Base-by-base conservation (phyloP, 2,329 filamentous ascomycete species). In the Colletotrichum truncatum region DNA sequence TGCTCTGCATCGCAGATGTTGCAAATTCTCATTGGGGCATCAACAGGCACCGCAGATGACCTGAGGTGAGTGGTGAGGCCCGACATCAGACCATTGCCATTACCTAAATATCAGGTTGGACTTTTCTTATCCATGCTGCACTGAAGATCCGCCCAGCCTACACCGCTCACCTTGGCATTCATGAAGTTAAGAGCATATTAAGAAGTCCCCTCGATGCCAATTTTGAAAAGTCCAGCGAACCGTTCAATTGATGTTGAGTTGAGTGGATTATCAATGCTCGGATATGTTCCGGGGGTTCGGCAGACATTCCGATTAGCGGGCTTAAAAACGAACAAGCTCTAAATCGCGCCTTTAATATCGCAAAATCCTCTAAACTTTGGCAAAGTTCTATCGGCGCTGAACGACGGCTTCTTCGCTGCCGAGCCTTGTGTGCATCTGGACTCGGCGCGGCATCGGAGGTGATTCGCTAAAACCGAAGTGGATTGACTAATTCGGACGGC, bases 371-470 rank as follows among this genome's bases (percentile, higher is more conserved):
- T n/a, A 11, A 25, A 16, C 28, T n/a, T 52, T 36, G 25, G 16
- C 48, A 36, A 18, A 36, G 28, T 34, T 52, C 6, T n/a, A n/a
- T n/a, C 16, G 21, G 28, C 14, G 48, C 28, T 52, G 48, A 43
- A 25, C 11, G 11, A 34, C 11, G 28, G 34, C 14, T 16, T 30
- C 21, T 18, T 11, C 11, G 32, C 28, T 32, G 49, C 48, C 48
- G 48, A 52, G 32, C 34, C 28, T 16, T 53, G 46, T 21, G 46
- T 6, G 28, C 6, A 3, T 38, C 14, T 52, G 4, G 30, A 46
- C 52, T 55, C 54, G 54, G 54, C 54, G 41, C 41, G 30, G 54
- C 54, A 57, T 57, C 54, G 41, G 41, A 38, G 54, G 28, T 32
- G 41, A 48, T 48, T 18, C 54, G 41, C 54, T 48, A 57, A 48